Evolutionary conservation across 83 land plant species (phyloP), one percentile per base, ranked within the genome.

Genomic region (Picea abies): DNA sequence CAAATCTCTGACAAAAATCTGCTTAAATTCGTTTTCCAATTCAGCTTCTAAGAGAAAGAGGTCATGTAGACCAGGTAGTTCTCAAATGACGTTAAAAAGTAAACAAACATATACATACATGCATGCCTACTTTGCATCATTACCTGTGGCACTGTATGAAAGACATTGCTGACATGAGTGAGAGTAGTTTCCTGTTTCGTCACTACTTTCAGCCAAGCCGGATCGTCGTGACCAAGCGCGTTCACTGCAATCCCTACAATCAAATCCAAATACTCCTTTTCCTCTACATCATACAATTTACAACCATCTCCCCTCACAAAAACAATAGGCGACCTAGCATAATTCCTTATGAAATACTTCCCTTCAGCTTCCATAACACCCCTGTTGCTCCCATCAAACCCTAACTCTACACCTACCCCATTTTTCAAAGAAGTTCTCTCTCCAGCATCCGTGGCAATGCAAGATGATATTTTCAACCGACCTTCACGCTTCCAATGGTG

Each of bases 171-270:
- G 63, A 94, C 93, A 85, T 97, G 98, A 22, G 98, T 85, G 26
- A 97, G 88, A 12, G 77, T 70, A 29, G 81, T 66, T 23, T 97
- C 98, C 80, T 97, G 99, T 63, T 96, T 91, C 1, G 83, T 70
- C 6, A 97, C 91, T 9, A 97, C 99, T 72, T 81, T 80, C 60
- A 92, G 78, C 98, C 96, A 97, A 63, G 88, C 90, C 6, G 86
- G 87, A 76, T 97, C 92, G 6, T 87, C 93, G 86, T 97, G 95
- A 3, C 99, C 99, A 60, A 97, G 90, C 0, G 99, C 88, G 82
- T 96, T 97, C 37, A 97, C 99, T 10, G 99, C 99, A 78, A 97
- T 97, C 62, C 99, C 99, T 16, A 98, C 91, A 26, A 91, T 84
- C 94, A 96, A 39, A 79, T 97, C 99, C 86, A 97, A 78, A 88